phyloP scores from a whole-genome alignment of 1,284 basidiomycete genomes.

The Ustilago sp. region DNA sequence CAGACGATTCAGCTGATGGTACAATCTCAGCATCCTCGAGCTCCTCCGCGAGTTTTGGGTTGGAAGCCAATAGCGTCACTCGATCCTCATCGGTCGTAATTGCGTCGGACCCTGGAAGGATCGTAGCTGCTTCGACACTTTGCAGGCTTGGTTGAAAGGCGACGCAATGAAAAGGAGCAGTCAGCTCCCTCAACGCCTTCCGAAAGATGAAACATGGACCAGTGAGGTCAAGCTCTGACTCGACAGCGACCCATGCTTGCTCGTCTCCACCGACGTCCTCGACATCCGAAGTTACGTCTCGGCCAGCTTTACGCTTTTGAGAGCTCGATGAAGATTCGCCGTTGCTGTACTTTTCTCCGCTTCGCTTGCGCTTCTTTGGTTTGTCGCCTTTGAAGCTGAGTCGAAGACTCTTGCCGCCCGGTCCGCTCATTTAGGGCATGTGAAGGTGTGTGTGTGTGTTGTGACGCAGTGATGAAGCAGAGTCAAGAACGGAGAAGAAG shows the following conservation, averaged over 20 bases:
- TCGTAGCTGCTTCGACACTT: slow-evolving; percentile 29
- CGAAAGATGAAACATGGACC: slow-evolving; percentile 54
- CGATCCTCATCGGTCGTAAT: slow-evolving; percentile 20
- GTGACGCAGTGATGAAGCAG: neutral
- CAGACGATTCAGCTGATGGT: neutral
- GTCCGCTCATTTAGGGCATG: slow-evolving; percentile 21
- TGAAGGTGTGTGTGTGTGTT: neutral
- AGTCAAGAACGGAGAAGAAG: neutral
- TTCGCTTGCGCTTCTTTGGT: slow-evolving; percentile 42
- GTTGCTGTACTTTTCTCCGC: slow-evolving; percentile 15
- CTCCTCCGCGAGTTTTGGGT: slow-evolving; percentile 38
- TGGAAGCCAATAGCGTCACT: slow-evolving; percentile 18
- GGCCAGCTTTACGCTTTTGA: slow-evolving; percentile 15
- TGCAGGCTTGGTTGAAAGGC: slow-evolving; percentile 46
- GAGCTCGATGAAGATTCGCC: slow-evolving; percentile 24
- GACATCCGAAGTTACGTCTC: slow-evolving; percentile 43
- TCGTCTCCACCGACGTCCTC: slow-evolving; percentile 57
- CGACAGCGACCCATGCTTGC: slow-evolving; percentile 55
- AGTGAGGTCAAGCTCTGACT: slow-evolving; percentile 34
- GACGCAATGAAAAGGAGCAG: slow-evolving; percentile 16
- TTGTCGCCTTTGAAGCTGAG: slow-evolving; percentile 56
- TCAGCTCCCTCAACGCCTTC: neutral
- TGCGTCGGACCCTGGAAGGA: slow-evolving; percentile 8
- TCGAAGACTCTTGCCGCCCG: slow-evolving; percentile 31
- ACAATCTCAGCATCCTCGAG: slow-evolving; percentile 47